Evolutionary conservation across 768 basidiomycete species (phyloP), one percentile per base, ranked within the genome.

Genomic region (Russula sp.): DNA sequence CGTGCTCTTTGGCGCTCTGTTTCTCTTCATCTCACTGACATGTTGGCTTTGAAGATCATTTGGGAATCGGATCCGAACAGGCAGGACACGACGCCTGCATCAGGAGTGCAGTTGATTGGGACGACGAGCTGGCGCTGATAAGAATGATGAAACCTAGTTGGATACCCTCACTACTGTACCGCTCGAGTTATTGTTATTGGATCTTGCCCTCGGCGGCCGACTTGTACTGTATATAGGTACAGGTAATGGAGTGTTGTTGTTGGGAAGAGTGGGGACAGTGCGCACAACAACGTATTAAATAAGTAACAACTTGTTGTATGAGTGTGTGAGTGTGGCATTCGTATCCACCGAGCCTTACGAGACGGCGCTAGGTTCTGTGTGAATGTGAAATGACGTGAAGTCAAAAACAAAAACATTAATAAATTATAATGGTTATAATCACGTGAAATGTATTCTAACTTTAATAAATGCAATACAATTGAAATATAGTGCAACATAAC

Each of bases 51-150:
- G 34, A 36, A 36, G 63, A 71, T 87, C 53, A 75, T 77, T 9
- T 86, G 84, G 84, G 86, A 87, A 70, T 82, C 82, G 0, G 83
- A 85, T 67, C 84, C 85, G 3, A 84, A 86, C 66, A 76, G 84
- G 44, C 75, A 78, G 48, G 78, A 74, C 3, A 83, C 79, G 11
- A 77, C 79, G 5, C 76, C 71, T 28, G 51, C 36, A 18, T 59
- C 57, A 1, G 65, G 63, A 22, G 50, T 57, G 18, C 76, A 79
- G 65, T 79, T 76, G 1, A 59, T 83, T 30, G 73, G 1, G 38
- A 40, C 71, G 16, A 74, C 79, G 2, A 76, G 76, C 8, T 84
- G 83, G 82, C 75, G 78, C 51, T 84, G 64, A 48, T 48, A 11
- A 11, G 46, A 75, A 57, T 18, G 36, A 49, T 49, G 34, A n/a